Percentiles rank a stretch among this genome's conserved stretches.
These are phyloP conservation scores for Diaporthe citrichinensis DNA, from an alignment of 2,329 filamentous ascomycete species.

Conservation along the genomic window DNA sequence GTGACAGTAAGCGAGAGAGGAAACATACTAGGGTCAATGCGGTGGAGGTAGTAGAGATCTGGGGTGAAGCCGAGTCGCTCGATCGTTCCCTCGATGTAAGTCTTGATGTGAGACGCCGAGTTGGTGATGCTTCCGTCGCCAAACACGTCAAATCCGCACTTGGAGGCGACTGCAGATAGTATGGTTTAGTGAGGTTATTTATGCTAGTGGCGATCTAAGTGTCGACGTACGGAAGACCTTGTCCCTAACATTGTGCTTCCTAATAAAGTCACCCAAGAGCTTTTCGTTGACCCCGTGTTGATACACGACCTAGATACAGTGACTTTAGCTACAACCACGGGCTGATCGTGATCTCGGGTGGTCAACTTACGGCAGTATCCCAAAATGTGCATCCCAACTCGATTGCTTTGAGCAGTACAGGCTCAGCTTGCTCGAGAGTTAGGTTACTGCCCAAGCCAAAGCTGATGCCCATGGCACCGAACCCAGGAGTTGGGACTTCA, in stretches of 20 bases:
- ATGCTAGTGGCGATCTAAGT: conserved; percentile 36
- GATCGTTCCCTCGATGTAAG: conserved; percentile 7
- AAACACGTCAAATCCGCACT: conserved; percentile 2
- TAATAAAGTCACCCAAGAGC: conserved; percentile 64
- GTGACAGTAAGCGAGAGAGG: background rate
- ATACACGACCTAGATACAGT: conserved; percentile 54
- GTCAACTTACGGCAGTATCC: conserved; percentile 58
- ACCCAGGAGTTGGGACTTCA: conserved; percentile 58
- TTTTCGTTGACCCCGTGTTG: conserved; percentile 63
- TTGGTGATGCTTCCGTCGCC: conserved; percentile 4
- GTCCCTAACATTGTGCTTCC: conserved; percentile 64
- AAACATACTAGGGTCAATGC: conserved; percentile 9
- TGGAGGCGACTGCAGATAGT: background rate
- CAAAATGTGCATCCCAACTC: conserved; percentile 62
- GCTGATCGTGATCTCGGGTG: conserved; percentile 38
- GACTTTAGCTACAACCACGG: background rate
- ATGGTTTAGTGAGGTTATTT: background rate
- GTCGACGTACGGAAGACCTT: conserved; percentile 60
- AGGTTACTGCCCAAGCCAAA: conserved; percentile 59
- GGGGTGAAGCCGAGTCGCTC: conserved; percentile 6
- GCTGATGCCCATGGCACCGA: conserved; percentile 65
- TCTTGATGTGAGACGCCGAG: background rate
- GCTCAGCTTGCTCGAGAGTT: conserved; percentile 60
- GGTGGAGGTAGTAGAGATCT: conserved; percentile 9
- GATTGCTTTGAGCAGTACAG: conserved; percentile 63